These are phyloP conservation scores for Oryza australiensis DNA, from an alignment of 176 grass and related monocot species.

Conservation along the genomic window DNA sequence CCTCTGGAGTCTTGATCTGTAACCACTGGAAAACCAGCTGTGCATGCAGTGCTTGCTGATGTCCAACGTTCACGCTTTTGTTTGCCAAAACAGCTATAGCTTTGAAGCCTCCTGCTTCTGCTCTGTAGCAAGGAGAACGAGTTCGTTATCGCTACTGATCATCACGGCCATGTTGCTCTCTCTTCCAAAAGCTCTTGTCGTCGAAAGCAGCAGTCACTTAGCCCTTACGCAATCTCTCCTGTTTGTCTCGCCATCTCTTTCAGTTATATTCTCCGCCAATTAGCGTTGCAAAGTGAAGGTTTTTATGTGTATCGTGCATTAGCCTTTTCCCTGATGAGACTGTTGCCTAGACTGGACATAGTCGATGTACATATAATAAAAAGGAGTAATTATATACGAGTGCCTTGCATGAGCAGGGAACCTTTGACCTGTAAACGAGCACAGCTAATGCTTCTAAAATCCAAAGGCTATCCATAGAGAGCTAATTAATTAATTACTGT, in stretches of 20 bases:
- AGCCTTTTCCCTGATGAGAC: slow-evolving; percentile 29
- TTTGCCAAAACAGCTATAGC: slow-evolving; percentile 27
- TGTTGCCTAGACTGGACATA: slow-evolving; percentile 3
- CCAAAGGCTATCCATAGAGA: background rate
- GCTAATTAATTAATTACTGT: slow-evolving; percentile 10
- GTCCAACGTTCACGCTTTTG: slow-evolving; percentile 14
- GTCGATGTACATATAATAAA: background rate
- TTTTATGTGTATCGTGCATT: slow-evolving; percentile 20
- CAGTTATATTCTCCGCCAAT: slow-evolving; percentile 44
- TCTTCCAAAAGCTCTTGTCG: slow-evolving; percentile 33
- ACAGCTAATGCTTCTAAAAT: background rate
- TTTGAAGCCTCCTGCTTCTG: slow-evolving; percentile 10
- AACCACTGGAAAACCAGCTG: background rate
- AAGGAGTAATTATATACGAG: background rate
- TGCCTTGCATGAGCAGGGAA: slow-evolving; percentile 8
- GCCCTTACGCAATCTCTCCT: slow-evolving; percentile 54
- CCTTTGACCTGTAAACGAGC: slow-evolving; percentile 29
- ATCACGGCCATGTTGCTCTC: slow-evolving; percentile 31
- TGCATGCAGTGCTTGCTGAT: slow-evolving; percentile 7
- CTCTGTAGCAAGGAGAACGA: slow-evolving; percentile 13
- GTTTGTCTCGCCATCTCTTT: slow-evolving; percentile 54
- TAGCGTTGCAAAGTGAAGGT: slow-evolving; percentile 34
- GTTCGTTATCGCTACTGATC: slow-evolving; percentile 29
- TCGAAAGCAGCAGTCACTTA: slow-evolving; percentile 65
- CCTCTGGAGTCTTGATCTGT: background rate